Evolutionary conservation across 805 yeast species (phyloP).

Genomic region (Sugiyamaella smithiae): DNA sequence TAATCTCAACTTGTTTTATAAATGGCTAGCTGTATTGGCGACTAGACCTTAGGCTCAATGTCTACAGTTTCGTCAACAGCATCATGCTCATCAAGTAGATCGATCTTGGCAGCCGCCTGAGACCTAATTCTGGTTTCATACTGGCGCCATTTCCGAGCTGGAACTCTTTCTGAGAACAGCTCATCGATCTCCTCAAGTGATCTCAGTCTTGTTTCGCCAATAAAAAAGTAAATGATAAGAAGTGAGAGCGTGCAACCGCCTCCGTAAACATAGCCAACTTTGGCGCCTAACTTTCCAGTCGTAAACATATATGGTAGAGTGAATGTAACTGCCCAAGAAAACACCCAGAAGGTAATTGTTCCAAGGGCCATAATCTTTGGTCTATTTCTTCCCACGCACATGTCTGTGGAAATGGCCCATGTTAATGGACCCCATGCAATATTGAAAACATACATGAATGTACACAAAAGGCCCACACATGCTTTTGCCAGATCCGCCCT

Average conservation of each 20-base stretch:
- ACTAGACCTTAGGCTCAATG: too few species aligned
- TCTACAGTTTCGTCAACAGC: too few species aligned
- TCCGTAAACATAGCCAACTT: slow-evolving; percentile 13
- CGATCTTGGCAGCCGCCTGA: slow-evolving; percentile 6
- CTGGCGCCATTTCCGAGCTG: slow-evolving; percentile 7
- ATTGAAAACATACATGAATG: slow-evolving; percentile 8
- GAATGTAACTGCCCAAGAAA: slow-evolving; percentile 18
- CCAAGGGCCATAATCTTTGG: slow-evolving; percentile 13
- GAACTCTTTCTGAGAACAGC: slow-evolving; percentile 8
- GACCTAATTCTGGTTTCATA: slow-evolving; percentile 2
- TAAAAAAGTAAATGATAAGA: slow-evolving; percentile 13
- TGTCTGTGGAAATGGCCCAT: slow-evolving; percentile 14
- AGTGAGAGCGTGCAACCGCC: slow-evolving; percentile 11
- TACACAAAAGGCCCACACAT: slow-evolving; percentile 4
- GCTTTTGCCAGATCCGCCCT: slow-evolving; percentile 5
- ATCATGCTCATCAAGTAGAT: neutral
- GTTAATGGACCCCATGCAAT: slow-evolving; percentile 14
- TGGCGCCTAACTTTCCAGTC: slow-evolving; percentile 14
- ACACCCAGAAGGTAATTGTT: slow-evolving; percentile 14
- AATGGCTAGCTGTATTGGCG: too few species aligned
- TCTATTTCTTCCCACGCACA: slow-evolving; percentile 13
- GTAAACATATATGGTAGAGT: slow-evolving; percentile 17
- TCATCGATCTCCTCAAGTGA: slow-evolving; percentile 19
- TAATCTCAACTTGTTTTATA: too few species aligned
- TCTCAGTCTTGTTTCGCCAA: slow-evolving; percentile 18